Evolutionary conservation across 257 asterid species (phyloP).

Genomic region (Ocimum tenuiflorum): DNA sequence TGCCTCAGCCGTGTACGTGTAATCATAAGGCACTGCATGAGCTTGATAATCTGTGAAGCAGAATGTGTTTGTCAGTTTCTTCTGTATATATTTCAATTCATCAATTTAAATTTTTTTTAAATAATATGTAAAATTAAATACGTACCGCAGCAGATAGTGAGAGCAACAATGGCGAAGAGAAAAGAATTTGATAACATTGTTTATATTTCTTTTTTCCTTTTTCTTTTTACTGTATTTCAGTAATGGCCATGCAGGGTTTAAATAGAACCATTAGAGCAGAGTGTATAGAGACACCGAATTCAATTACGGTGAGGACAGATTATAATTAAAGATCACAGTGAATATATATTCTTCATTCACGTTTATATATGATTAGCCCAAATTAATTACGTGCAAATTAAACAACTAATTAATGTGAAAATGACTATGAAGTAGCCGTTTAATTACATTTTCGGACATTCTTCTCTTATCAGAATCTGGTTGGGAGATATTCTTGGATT

Average conservation of each 20-base stretch:
- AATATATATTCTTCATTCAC: background rate
- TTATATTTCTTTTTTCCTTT: background rate
- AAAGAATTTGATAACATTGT: constrained; percentile 9
- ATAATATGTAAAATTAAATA: background rate
- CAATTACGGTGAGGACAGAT: background rate
- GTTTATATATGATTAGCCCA: too few relatives aligned
- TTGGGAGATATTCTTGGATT: background rate
- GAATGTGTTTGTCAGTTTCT: background rate
- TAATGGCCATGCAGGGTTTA: background rate
- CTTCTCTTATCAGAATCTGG: background rate
- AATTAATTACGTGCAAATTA: too few relatives aligned
- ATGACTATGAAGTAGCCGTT: background rate
- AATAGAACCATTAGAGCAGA: background rate
- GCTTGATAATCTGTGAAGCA: constrained; percentile 26
- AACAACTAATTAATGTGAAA: background rate
- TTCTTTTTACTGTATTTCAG: background rate
- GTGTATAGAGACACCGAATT: background rate
- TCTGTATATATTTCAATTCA: background rate
- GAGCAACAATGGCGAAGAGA: constrained; percentile 1
- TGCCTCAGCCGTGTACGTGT: constrained; percentile 45
- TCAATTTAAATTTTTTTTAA: too few relatives aligned
- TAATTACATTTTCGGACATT: background rate
- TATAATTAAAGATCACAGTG: background rate
- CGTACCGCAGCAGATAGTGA: constrained; percentile 23
- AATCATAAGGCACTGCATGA: constrained; percentile 39